Evolutionary conservation across 148 eudicot genomes (phyloP).

Genomic region (Linanthus parryae): DNA sequence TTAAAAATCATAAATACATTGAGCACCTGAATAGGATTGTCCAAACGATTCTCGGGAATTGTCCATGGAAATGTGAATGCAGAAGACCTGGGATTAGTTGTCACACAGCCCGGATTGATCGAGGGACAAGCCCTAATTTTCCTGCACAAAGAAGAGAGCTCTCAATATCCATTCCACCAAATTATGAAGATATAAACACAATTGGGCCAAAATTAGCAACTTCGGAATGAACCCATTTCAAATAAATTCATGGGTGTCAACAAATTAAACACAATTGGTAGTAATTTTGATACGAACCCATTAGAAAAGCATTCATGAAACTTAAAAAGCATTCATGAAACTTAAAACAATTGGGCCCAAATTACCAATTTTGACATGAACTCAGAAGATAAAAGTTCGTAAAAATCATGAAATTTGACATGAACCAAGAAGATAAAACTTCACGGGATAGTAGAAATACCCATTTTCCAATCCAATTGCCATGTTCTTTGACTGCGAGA

Average conservation of each 20-base stretch:
- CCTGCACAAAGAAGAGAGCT: conserved; percentile 31
- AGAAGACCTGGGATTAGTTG: conserved; percentile 76
- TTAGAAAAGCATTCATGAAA: background rate
- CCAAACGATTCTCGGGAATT: conserved; percentile 42
- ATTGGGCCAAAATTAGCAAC: background rate
- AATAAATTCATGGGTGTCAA: background rate
- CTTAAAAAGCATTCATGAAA: background rate
- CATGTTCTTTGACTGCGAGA: conserved; percentile 84
- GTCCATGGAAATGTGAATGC: conserved; percentile 79
- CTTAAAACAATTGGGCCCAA: background rate
- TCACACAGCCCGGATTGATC: conserved; percentile 77
- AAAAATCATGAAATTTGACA: background rate
- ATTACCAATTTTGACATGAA: no score
- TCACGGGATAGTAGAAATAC: conserved; percentile 25
- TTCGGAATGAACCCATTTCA: background rate
- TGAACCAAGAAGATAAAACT: background rate
- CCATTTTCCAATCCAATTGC: conserved; percentile 79
- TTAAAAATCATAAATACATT: background rate
- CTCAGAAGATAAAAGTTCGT: background rate
- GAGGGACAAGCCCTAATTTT: conserved; percentile 88
- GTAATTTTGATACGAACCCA: background rate
- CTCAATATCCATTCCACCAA: background rate
- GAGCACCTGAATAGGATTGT: conserved; percentile 64
- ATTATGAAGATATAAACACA: background rate
- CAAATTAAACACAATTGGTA: background rate